Evolutionary conservation across 495 filamentous ascomycete genomes (phyloP).

Genomic region (Penicillium silybi): DNA sequence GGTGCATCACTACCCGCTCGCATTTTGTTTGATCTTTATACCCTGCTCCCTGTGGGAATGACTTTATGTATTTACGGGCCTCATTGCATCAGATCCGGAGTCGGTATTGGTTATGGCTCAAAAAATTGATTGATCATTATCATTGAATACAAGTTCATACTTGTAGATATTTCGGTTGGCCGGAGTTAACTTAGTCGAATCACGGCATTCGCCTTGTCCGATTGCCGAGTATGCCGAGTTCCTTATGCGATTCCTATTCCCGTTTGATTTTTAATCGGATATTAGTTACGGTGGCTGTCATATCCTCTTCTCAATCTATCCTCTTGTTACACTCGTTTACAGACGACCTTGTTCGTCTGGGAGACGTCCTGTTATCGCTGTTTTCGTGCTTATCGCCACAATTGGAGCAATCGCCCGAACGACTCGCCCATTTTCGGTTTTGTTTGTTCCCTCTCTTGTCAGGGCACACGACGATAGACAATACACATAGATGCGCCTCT

Average conservation of each 20-base stretch:
- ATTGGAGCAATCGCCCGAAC: not conserved
- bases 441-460: not conserved
- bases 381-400: constrained; percentile 19
- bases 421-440: not conserved
- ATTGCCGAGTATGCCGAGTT: constrained; percentile 1
- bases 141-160: not conserved
- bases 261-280: constrained; percentile 4
- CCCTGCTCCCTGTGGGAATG: constrained; percentile 11
- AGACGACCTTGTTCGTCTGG: not conserved
- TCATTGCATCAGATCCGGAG: constrained; percentile 16
- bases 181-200: constrained; percentile 6
- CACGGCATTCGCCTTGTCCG: constrained; percentile 5
- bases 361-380: constrained; percentile 10
- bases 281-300: not conserved
- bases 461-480: not conserved
- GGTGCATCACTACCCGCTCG: not conserved
- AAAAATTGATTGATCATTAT: not conserved
- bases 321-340: not conserved
- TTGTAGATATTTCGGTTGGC: not conserved
- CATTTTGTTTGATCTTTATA: constrained; percentile 13
- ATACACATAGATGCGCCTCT: constrained; percentile 3
- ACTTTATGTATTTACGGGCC: constrained; percentile 13
- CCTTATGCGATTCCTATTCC: not conserved
- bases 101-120: constrained; percentile 5
- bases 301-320: not conserved